Evolutionary conservation across 1,284 basidiomycete species (phyloP).

Genomic region (Fomitiporia mediterranea): DNA sequence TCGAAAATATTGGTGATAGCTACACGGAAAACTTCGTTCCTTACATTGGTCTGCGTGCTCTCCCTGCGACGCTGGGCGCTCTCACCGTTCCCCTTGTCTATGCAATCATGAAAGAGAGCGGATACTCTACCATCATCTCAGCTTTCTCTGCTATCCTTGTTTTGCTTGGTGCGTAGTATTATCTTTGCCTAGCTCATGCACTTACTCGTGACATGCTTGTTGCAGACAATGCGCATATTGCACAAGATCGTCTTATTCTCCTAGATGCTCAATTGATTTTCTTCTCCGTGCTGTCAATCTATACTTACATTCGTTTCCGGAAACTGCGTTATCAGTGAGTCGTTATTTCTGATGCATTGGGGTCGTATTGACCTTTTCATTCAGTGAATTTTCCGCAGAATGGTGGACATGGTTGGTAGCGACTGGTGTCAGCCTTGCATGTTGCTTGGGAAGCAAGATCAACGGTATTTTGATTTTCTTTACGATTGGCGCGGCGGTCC

Average conservation of each 20-base stretch:
- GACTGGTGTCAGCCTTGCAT: constrained; percentile 91
- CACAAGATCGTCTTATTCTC: constrained; percentile 93
- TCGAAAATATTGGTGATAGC: constrained; percentile 94
- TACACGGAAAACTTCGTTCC: constrained; percentile 87
- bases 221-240: constrained; percentile 92
- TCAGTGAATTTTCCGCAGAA: constrained; percentile 75
- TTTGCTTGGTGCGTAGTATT: constrained; percentile 68
- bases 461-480: constrained; percentile 93
- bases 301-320: constrained; percentile 94
- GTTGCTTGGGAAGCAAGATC: constrained; percentile 97
- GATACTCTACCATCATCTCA: constrained; percentile 86
- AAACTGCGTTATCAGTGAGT: constrained; percentile 87
- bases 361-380: too few species aligned
- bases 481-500: constrained; percentile 86
- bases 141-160: constrained; percentile 85
- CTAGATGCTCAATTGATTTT: constrained; percentile 94
- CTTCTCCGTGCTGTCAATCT: constrained; percentile 93
- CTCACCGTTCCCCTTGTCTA: constrained; percentile 90
- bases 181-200: neutral
- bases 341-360: too few species aligned
- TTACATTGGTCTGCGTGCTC: constrained; percentile 88
- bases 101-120: constrained; percentile 96
- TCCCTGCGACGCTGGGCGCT: constrained; percentile 88
- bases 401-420: constrained; percentile 97
- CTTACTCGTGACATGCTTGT: neutral